Conservation (phyloP, 2,329 filamentous ascomycete species). For the Aureobasidium namibiae region DNA sequence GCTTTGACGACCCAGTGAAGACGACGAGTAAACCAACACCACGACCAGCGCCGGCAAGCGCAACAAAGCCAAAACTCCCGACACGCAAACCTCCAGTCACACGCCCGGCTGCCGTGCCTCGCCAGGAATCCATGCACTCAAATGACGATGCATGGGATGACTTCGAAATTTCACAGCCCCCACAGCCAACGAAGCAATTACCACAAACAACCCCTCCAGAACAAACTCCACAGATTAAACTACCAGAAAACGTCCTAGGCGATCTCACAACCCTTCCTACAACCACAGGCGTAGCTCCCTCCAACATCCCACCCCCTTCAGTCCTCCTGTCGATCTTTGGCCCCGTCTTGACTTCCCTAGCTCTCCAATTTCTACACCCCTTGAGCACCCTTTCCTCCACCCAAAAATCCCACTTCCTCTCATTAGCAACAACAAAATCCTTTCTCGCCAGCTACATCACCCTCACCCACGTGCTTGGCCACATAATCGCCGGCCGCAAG, state of each 20-base stretch:
- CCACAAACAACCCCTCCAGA: background rate
- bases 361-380: conserved; percentile 56
- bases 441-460: conserved; percentile 59
- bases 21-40: background rate
- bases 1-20: conserved; percentile 17
- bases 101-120: background rate
- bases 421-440: conserved; percentile 49
- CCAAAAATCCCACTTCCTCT: conserved; percentile 55
- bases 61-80: conserved; percentile 26
- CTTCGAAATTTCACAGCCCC: conserved; percentile 26
- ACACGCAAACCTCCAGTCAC: conserved; percentile 18
- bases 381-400: conserved; percentile 40
- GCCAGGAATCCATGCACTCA: background rate
- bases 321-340: conserved; percentile 72
- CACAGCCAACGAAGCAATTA: background rate
- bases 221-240: background rate
- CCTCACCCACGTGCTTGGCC: conserved; percentile 61
- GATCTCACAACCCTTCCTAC: conserved; percentile 11
- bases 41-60: background rate
- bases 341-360: conserved; percentile 58
- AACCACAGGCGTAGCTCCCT: conserved; percentile 50
- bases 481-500: conserved; percentile 75
- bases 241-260: conserved; percentile 6
- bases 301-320: conserved; percentile 82
- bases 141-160: conserved; percentile 34